Evolutionary conservation across 371 early-diverging fungal species (phyloP), one percentile per base, ranked within the genome.

Genomic region (Synchytrium microbalum): DNA sequence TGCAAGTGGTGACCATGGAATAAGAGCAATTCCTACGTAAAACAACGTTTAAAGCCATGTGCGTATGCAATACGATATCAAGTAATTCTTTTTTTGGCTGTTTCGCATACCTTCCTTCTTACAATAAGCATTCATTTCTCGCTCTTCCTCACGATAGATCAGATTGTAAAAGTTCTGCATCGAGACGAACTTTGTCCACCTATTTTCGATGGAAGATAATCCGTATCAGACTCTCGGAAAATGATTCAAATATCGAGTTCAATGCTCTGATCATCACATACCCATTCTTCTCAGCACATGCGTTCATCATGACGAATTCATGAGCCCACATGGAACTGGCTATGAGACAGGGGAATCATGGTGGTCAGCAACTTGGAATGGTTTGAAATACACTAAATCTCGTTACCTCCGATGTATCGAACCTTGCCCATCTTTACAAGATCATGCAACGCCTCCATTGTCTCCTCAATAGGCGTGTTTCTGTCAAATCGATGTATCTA

Each of bases 131-230:
- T 72, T 66, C 81, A 83, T 81, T 54, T 84, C 84, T 16, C 82
- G 73, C 59, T 84, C 84, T 69, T 84, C 84, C 66, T 84, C 84
- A 46, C 84, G 80, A 61, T 84, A 84, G 8, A 81, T 23, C 33
- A 80, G 61, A 58, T 80, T 83, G 63, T 81, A 80, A 32, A 70
- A 59, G 63, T 79, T 81, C 64, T 77, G 80, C 84, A 79, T 80
- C 0, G 72, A 60, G 1, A 72, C 67, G 64, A 82, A 84, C 29
- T 72, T 71, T 25, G 81, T 62, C 82, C 82, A 84, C 1, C n/a
- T n/a, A n/a, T n/a, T n/a, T n/a, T n/a, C n/a, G n/a, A n/a, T n/a
- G n/a, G n/a, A n/a, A n/a, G n/a, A n/a, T n/a, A n/a, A n/a, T n/a
- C n/a, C n/a, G n/a, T n/a, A n/a, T n/a, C n/a, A n/a, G n/a, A n/a